phyloP scores from a whole-genome alignment of 2,329 filamentous ascomycete species.

The Epicoccum nigrum region DNA sequence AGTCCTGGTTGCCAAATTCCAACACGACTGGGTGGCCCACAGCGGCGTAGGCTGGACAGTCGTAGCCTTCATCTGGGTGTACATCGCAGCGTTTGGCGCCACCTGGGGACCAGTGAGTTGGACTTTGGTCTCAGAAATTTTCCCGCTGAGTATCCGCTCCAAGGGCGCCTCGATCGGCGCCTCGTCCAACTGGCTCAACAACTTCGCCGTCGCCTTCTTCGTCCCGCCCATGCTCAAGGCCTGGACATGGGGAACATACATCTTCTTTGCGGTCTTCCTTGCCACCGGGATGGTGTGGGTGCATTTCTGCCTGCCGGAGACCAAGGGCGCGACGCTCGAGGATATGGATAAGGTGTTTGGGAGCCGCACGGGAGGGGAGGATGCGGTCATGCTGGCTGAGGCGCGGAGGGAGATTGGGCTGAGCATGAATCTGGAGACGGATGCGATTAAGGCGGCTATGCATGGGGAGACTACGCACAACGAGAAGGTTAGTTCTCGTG shows the following conservation, averaged over 20 bases:
- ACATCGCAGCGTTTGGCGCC: constrained; percentile 37
- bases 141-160: constrained; percentile 46
- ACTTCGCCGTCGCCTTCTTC: constrained; percentile 48
- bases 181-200: constrained; percentile 47
- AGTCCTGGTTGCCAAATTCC: constrained; percentile 37
- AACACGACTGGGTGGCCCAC: constrained; percentile 32
- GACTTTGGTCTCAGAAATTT: constrained; percentile 43
- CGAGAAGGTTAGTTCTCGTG: constrained; percentile 23
- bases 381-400: constrained; percentile 35
- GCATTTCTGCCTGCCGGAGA: constrained; percentile 37
- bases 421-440: constrained; percentile 29
- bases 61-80: constrained; percentile 41
- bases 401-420: constrained; percentile 33
- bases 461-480: constrained; percentile 22
- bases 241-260: constrained; percentile 47
- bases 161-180: constrained; percentile 47
- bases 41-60: constrained; percentile 36
- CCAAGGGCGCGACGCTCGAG: constrained; percentile 36
- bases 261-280: constrained; percentile 47
- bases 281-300: constrained; percentile 33
- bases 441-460: constrained; percentile 30
- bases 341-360: constrained; percentile 41
- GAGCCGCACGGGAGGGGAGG: constrained; percentile 34
- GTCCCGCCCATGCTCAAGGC: constrained; percentile 43
- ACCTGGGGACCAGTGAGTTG: constrained; percentile 40